Evolutionary conservation across 108 stramenopile genomes (phyloP).

Genomic region (Skeletonema marinoi): DNA sequence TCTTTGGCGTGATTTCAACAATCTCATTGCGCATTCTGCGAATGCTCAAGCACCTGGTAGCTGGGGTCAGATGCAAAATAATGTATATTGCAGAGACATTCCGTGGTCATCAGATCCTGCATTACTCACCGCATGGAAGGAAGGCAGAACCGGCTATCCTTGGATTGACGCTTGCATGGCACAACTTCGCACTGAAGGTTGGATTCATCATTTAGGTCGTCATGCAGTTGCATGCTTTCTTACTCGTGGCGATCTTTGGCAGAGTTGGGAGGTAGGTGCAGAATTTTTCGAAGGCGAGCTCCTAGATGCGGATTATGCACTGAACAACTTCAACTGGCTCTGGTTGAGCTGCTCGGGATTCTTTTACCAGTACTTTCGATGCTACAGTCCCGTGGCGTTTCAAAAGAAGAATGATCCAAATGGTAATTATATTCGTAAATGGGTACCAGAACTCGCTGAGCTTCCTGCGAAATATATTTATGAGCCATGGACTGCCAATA

Average conservation of each 20-base stretch:
- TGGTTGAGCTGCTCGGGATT: constrained; percentile 91
- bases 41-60: constrained; percentile 51
- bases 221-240: constrained; percentile 98
- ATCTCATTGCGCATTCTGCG: constrained; percentile 80
- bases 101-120: constrained; percentile 85
- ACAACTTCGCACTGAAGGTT: constrained; percentile 89
- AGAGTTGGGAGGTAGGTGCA: constrained; percentile 94
- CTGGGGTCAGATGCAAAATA: constrained; percentile 80
- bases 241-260: constrained; percentile 91
- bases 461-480: constrained; percentile 94
- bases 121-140: constrained; percentile 86
- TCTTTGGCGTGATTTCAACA: constrained; percentile 94
- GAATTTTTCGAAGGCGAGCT: constrained; percentile 80
- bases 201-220: constrained; percentile 96
- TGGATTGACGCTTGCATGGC: constrained; percentile 97
- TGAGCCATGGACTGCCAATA: constrained; percentile 96
- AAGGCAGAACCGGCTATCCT: constrained; percentile 93
- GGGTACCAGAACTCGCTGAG: constrained; percentile 77
- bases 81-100: constrained; percentile 75
- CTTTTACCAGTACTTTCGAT: constrained; percentile 96
- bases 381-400: constrained; percentile 91
- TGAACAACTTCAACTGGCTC: constrained; percentile 97
- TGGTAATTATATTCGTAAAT: constrained; percentile 92
- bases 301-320: constrained; percentile 92
- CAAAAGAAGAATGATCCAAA: constrained; percentile 92